Conservation (phyloP, 2,329 filamentous ascomycete species). For the Hirsutella thompsonii region DNA sequence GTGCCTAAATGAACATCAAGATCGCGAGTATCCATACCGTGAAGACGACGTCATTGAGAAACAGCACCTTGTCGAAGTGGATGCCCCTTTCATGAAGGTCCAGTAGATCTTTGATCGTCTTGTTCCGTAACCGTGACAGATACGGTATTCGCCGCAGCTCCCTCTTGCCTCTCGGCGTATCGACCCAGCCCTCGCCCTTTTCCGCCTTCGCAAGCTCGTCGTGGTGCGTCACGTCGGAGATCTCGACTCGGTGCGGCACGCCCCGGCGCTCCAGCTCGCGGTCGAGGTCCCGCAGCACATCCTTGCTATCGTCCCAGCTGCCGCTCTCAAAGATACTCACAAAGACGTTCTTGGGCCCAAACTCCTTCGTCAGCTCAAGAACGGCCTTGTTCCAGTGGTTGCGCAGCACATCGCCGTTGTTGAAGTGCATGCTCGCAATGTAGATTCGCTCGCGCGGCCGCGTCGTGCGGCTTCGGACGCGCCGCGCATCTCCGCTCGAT, state of each 20-base stretch:
- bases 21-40: constrained; percentile 24
- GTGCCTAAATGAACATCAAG: too few relatives aligned
- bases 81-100: constrained; percentile 34
- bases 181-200: constrained; percentile 46
- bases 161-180: constrained; percentile 36
- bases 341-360: constrained; percentile 53
- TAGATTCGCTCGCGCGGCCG: constrained; percentile 36
- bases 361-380: constrained; percentile 36
- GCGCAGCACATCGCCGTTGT: constrained; percentile 46
- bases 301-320: constrained; percentile 56
- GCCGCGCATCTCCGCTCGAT: constrained; percentile 12
- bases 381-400: constrained; percentile 51
- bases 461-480: constrained; percentile 9
- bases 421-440: constrained; percentile 59
- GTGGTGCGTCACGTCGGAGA: constrained; percentile 45
- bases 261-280: constrained; percentile 34
- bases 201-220: constrained; percentile 37
- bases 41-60: constrained; percentile 52
- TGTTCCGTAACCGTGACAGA: constrained; percentile 50
- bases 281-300: constrained; percentile 44
- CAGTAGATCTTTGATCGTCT: constrained; percentile 44
- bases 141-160: constrained; percentile 57
- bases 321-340: constrained; percentile 57
- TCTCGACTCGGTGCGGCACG: constrained; percentile 39
- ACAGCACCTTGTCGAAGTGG: constrained; percentile 45